Evolutionary conservation across 2,329 filamentous ascomycete genomes (phyloP).

Genomic region (Cladosporium oxysporum): DNA sequence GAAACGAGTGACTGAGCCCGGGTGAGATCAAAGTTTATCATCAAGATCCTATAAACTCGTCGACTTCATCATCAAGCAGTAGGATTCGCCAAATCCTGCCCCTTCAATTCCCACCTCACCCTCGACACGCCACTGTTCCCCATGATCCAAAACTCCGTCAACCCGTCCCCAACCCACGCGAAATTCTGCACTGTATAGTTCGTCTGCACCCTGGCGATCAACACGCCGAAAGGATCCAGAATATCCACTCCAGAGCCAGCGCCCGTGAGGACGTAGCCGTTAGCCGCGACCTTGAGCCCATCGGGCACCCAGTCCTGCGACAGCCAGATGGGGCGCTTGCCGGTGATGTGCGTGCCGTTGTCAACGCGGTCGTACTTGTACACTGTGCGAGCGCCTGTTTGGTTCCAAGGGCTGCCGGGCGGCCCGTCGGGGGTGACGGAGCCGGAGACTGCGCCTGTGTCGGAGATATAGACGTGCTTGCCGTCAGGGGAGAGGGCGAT

Average conservation of each 20-base stretch:
- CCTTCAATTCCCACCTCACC: constrained; percentile 42
- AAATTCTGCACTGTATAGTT: constrained; percentile 49
- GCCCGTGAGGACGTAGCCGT: constrained; percentile 45
- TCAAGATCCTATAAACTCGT: background rate
- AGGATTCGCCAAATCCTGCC: constrained; percentile 32
- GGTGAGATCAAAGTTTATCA: background rate
- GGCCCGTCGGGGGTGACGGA: constrained; percentile 31
- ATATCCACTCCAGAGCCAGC: constrained; percentile 45
- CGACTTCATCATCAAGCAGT: background rate
- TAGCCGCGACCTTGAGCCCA: constrained; percentile 45
- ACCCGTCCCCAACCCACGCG: constrained; percentile 44
- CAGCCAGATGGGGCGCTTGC: constrained; percentile 45
- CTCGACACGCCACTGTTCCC: constrained; percentile 43
- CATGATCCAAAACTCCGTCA: constrained; percentile 45
- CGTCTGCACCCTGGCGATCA: constrained; percentile 46
- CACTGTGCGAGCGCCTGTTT: constrained; percentile 37
- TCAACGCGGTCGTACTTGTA: constrained; percentile 45
- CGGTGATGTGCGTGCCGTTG: constrained; percentile 39
- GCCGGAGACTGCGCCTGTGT: constrained; percentile 39
- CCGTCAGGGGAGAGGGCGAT: constrained; percentile 48
- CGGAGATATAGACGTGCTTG: constrained; percentile 48
- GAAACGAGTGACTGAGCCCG: background rate
- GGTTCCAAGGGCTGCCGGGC: constrained; percentile 35
- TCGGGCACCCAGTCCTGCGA: constrained; percentile 44
- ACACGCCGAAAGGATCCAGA: constrained; percentile 40